Evolutionary conservation across 1,284 basidiomycete genomes (phyloP).

Genomic region (Fistulinella cinereoalba): DNA sequence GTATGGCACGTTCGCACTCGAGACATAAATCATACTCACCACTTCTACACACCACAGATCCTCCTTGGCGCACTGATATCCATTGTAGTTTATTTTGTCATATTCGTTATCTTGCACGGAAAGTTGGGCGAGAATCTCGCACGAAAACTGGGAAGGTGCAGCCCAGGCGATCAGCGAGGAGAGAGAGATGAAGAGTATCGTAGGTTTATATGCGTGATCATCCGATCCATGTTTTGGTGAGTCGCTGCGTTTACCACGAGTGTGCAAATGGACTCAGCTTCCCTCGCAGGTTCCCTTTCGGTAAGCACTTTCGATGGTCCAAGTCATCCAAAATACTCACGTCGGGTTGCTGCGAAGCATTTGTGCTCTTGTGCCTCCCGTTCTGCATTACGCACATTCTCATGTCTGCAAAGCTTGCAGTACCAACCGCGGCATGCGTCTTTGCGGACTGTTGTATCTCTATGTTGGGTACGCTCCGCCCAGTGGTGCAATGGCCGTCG

Average conservation of each 20-base stretch:
- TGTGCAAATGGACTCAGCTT: conserved; percentile 7
- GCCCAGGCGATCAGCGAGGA: conserved; percentile 42
- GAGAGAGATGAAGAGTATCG: conserved; percentile 54
- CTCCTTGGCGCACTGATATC: conserved; percentile 54
- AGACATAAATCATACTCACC: conserved; percentile 1
- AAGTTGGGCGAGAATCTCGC: conserved; percentile 44
- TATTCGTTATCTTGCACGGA: conserved; percentile 56
- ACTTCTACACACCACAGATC: conserved; percentile 40
- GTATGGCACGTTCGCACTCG: conserved; percentile 37
- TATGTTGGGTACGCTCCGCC: conserved; percentile 48
- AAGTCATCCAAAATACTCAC: not conserved
- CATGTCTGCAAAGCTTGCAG: conserved; percentile 43
- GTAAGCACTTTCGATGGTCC: conserved; percentile 36
- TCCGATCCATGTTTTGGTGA: conserved; percentile 67
- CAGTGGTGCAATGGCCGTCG: conserved; percentile 1
- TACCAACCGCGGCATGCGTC: conserved; percentile 45
- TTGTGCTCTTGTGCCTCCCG: conserved; percentile 58
- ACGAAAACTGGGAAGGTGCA: conserved; percentile 49
- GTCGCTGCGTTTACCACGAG: conserved; percentile 18
- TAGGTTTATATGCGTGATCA: conserved; percentile 55
- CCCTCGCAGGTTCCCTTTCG: conserved; percentile 54
- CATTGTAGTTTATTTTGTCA: conserved; percentile 53
- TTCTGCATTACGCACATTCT: conserved; percentile 54
- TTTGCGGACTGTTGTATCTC: conserved; percentile 54
- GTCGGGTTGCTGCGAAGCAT: conserved; percentile 39